Conservation (phyloP, 805 yeast species). For the Wickerhamiella kurtzmanii region DNA sequence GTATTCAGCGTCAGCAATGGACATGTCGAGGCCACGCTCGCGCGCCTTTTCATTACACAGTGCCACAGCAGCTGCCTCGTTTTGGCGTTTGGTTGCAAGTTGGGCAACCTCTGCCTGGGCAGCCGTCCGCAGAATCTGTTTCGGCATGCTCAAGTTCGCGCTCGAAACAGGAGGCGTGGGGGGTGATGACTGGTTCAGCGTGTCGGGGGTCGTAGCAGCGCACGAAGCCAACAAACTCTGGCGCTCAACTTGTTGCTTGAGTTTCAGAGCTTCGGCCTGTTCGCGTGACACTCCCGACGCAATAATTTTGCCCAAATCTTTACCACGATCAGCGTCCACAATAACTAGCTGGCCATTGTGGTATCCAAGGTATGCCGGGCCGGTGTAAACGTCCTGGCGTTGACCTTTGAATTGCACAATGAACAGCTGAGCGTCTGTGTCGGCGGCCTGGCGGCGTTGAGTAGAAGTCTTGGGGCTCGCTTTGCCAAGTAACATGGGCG, state of each 20-base stretch:
- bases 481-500: background rate
- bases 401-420: conserved; percentile 69
- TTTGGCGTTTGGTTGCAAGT: conserved; percentile 43
- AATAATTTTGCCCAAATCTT: conserved; percentile 58
- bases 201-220: conserved; percentile 3
- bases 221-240: conserved; percentile 40
- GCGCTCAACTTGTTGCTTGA: conserved; percentile 57
- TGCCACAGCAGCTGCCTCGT: conserved; percentile 55
- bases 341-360: conserved; percentile 53
- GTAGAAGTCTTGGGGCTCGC: background rate
- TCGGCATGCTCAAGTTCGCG: conserved; percentile 53
- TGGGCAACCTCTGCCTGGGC: conserved; percentile 46
- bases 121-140: conserved; percentile 52
- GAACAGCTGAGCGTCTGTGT: conserved; percentile 30
- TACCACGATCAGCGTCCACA: conserved; percentile 75
- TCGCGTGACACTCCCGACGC: conserved; percentile 44
- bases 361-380: conserved; percentile 32
- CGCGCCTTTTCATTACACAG: conserved; percentile 48
- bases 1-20: conserved; percentile 63
- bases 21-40: conserved; percentile 39
- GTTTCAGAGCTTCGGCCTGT: conserved; percentile 54
- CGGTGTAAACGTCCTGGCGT: conserved; percentile 61
- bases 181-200: conserved; percentile 4
- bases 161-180: conserved; percentile 14
- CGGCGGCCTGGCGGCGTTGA: background rate